Evolutionary conservation across 441 rosid species (phyloP).

Genomic region (Daphne laureola): DNA sequence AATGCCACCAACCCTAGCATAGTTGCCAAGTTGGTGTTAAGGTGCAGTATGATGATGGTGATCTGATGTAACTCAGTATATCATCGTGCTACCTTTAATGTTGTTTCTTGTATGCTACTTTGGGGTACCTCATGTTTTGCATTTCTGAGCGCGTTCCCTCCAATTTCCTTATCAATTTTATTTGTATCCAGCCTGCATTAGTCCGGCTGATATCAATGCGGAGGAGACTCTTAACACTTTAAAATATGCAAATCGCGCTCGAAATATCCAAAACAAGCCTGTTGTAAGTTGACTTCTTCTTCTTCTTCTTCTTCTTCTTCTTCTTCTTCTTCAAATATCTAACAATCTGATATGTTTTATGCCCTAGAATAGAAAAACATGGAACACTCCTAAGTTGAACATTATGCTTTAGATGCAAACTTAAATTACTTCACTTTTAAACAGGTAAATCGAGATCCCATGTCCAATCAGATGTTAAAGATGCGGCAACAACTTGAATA

Average conservation of each 20-base stretch:
- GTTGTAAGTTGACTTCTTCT: conserved; percentile 52
- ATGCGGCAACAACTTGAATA: conserved; percentile 94
- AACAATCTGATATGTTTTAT: too few species aligned
- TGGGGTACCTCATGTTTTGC: too few species aligned
- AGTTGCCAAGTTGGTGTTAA: too few species aligned
- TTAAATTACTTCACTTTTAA: conserved; percentile 9
- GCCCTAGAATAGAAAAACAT: too few species aligned
- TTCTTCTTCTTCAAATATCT: conserved; percentile 2
- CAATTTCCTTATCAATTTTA: conserved; percentile 4
- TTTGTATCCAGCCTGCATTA: conserved; percentile 73
- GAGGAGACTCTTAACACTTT: conserved; percentile 98
- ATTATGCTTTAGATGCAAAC: not conserved
- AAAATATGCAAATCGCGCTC: conserved; percentile 98
- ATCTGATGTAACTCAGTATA: not conserved
- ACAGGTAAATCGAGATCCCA: conserved; percentile 96
- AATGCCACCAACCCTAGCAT: too few species aligned
- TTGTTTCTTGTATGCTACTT: not conserved
- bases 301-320: conserved; percentile 6
- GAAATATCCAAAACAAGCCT: conserved; percentile 95
- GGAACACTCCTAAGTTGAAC: too few species aligned
- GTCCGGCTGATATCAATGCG: conserved; percentile 97
- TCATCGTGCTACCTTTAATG: conserved; percentile 8
- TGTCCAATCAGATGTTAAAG: conserved; percentile 87
- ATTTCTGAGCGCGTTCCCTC: not conserved
- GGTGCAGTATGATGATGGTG: too few species aligned